These are phyloP conservation scores for Mantamonas sphyraenae DNA, from an alignment of 78 protist genomes.

Conservation along the genomic window DNA sequence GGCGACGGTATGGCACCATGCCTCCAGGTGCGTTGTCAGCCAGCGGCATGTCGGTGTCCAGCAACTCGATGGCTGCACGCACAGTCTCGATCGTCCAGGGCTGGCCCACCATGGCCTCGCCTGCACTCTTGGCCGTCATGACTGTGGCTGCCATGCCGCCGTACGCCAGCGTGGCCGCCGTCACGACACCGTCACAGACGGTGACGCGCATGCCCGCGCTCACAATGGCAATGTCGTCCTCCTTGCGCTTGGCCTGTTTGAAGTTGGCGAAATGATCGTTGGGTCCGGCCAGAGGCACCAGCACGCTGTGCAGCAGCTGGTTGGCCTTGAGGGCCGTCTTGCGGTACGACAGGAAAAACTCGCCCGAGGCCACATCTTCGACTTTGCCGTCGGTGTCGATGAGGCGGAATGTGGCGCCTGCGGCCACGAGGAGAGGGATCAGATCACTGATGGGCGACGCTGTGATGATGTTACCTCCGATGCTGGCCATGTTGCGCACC, in stretches of 20 bases:
- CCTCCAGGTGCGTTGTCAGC: slow-evolving; percentile 73
- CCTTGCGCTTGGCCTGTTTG: slow-evolving; percentile 69
- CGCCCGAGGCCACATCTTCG: no score
- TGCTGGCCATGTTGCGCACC: slow-evolving; percentile 74
- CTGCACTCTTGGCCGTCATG: slow-evolving; percentile 11
- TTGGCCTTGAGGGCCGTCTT: slow-evolving; percentile 40
- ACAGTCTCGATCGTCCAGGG: not conserved
- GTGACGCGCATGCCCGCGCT: slow-evolving; percentile 56
- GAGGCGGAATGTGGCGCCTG: slow-evolving; percentile 14
- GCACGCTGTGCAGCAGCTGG: slow-evolving; percentile 38
- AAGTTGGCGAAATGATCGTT: slow-evolving; percentile 49
- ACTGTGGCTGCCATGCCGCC: slow-evolving; percentile 51
- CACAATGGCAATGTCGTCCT: slow-evolving; percentile 88
- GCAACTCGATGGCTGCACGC: not conserved
- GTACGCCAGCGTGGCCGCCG: slow-evolving; percentile 15
- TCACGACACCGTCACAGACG: slow-evolving; percentile 4
- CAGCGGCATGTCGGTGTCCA: slow-evolving; percentile 5
- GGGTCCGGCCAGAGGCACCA: slow-evolving; percentile 37
- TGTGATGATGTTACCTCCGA: slow-evolving; percentile 78
- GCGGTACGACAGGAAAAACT: slow-evolving; percentile 53
- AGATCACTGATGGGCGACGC: slow-evolving; percentile 84
- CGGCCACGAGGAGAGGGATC: slow-evolving; percentile 65
- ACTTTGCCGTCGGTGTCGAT: no score
- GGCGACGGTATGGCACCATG: slow-evolving; percentile 60
- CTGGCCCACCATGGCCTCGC: not conserved